phyloP scores from a whole-genome alignment of 306 rosid genomes.

The Vigna angularis region DNA sequence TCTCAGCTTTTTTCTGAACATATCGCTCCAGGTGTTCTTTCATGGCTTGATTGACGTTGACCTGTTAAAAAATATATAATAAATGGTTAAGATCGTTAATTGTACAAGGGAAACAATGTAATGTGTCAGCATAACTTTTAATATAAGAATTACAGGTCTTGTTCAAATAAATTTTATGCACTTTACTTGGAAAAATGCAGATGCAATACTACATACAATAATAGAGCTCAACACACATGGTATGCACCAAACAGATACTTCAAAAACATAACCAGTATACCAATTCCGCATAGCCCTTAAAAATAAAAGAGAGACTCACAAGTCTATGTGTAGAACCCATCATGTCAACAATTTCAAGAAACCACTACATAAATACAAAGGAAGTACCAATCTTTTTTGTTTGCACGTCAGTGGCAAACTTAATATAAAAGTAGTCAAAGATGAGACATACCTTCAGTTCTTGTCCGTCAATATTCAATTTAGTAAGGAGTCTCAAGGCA shows the following conservation, averaged over 20 bases:
- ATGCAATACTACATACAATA: slow-evolving; percentile 8
- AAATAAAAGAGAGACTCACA: background rate
- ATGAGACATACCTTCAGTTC: slow-evolving; percentile 78
- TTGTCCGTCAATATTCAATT: slow-evolving; percentile 91
- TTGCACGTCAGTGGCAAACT: background rate
- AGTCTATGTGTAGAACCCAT: background rate
- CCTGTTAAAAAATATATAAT: slow-evolving; percentile 53
- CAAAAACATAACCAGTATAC: slow-evolving; percentile 21
- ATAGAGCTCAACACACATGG: slow-evolving; percentile 16
- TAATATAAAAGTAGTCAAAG: slow-evolving; percentile 6
- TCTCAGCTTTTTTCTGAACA: slow-evolving; percentile 74
- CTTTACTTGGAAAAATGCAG: background rate
- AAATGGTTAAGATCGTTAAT: slow-evolving; percentile 40
- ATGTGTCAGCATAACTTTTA: background rate
- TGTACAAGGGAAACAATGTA: background rate
- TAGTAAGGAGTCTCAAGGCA: slow-evolving; percentile 86
- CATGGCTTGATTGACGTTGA: slow-evolving; percentile 76
- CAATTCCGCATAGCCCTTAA: background rate
- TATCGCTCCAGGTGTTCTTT: slow-evolving; percentile 72
- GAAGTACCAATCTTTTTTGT: background rate
- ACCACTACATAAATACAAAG: background rate
- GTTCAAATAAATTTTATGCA: slow-evolving; percentile 3
- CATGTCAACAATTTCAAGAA: slow-evolving; percentile 11
- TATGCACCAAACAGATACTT: slow-evolving; percentile 2
- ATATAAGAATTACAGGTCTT: slow-evolving; percentile 16